Conservation (phyloP, 164 flowering plant genomes). For the Magnolia kwangsiensis region DNA sequence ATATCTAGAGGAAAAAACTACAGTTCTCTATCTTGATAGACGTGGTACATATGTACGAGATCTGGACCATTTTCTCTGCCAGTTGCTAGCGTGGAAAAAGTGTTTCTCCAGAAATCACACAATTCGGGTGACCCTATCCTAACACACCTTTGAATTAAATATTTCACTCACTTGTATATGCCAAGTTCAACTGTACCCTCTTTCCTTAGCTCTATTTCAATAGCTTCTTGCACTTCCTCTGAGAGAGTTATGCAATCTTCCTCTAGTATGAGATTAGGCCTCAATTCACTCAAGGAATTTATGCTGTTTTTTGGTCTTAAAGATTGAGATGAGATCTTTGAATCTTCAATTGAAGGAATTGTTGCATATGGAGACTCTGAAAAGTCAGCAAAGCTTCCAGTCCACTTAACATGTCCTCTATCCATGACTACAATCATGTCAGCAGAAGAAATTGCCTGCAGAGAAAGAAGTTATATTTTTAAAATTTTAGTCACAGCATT, state of each 20-base stretch:
- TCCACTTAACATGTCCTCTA: conserved; percentile 72
- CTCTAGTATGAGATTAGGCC: conserved; percentile 19
- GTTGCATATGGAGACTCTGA: conserved; percentile 38
- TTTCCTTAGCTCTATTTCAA: conserved; percentile 62
- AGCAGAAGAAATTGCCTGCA: conserved; percentile 80
- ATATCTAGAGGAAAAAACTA: background rate
- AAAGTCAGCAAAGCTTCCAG: conserved; percentile 59
- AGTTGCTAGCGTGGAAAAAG: too few relatives aligned
- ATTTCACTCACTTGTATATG: conserved; percentile 65
- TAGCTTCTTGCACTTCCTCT: conserved; percentile 36
- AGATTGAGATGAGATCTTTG: conserved; percentile 24
- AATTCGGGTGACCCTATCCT: too few relatives aligned
- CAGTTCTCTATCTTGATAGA: background rate
- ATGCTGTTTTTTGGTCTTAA: conserved; percentile 18
- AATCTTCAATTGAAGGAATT: conserved; percentile 31
- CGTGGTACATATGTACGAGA: background rate
- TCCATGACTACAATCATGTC: conserved; percentile 79
- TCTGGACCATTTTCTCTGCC: background rate
- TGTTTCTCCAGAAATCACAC: too few relatives aligned
- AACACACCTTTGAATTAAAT: background rate
- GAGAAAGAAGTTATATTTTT: background rate
- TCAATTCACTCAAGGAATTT: conserved; percentile 9
- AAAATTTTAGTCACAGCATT: background rate
- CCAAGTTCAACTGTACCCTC: conserved; percentile 74
- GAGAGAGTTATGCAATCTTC: conserved; percentile 18